Evolutionary conservation across 441 rosid genomes (phyloP), one percentile per base, ranked within the genome.

Genomic region (Melastoma candidum): DNA sequence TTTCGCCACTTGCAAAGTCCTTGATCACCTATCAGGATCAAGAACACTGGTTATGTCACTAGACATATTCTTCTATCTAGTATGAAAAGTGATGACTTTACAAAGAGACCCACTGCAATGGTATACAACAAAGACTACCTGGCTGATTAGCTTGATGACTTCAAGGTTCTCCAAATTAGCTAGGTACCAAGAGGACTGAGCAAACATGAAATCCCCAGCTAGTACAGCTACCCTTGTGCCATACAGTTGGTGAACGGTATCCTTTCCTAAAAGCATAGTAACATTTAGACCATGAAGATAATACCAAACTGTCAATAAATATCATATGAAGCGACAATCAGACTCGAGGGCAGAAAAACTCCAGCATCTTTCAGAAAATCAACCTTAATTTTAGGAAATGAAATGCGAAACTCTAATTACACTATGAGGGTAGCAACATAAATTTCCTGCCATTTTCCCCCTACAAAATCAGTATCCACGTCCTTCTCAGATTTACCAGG

Each of bases 1-100:
- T 92, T 81, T 92, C 98, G 60, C 94, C 95, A 50, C 96, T 92
- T 0, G 98, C 98, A 55, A 92, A 88, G 70, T 92, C 98, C 75
- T 92, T 88, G 60, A 88, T 92, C 43, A 92, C 96, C 94, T 88
- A 82, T 51, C 27, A 50, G 22, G 22, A 17, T 17, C 22, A 41
- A 7, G 22, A 44, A 14, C 4, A 29, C 32, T 27, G 14, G 54
- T n/a, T 53, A 49, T 47, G 51, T 17, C 13, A 26, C 14, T 32
- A 9, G 29, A 41, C 26, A 27, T 11, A 26, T 25, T 7, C 25
- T 57, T 17, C 51, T 50, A 47, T 11, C 4, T 41, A 45, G 59
- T 14, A 12, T 12, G 47, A 56, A 24, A 11, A 27, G 45, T 46
- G 25, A 24, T 26, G 26, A 45, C 10, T 46, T 6, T 25, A 49